Evolutionary conservation across 2,329 filamentous ascomycete genomes (phyloP), one percentile per base, ranked within the genome.

Genomic region (Penicillium sclerotiorum): DNA sequence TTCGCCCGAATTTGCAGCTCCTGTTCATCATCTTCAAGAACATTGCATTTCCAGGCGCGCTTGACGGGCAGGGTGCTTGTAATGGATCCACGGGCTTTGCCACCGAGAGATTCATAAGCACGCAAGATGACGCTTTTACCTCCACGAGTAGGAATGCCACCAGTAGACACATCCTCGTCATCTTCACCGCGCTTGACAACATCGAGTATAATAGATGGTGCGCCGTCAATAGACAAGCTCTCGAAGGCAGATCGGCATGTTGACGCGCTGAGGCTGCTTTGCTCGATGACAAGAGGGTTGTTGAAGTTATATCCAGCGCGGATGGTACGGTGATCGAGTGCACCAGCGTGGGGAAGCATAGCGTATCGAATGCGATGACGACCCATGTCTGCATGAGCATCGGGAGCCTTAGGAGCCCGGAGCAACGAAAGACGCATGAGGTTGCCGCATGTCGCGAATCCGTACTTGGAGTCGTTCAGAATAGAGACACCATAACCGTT

Each of bases 381-480:
- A 45, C 90, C 93, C 91, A 97, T 96, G 68, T 97, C 93, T 33
- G 93, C 93, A 63, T 96, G 87, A 5, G 85, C 91, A 69, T 97
- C 93, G 1, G 93, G 93, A 0, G 93, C 92, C 69, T 97, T 97
- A 18, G 93, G 89, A 5, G 91, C 86, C 33, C 93, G 86, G 15
- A 96, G 81, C 17, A 97, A 80, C 12, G 87, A 92, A 8, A 97
- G 78, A 4, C 93, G 85, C 93, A 97, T 97, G 47, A 91, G 71
- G 66, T 88, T 94, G 36, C 93, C 93, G 39, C 82, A 84, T 12
- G 91, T 95, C 18, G 93, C 93, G 67, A 97, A 97, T 15, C 93
- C 93, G 67, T 96, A 97, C 71, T 96, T 96, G 75, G 86, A 90
- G 71, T 97, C 92, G 66, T 97, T 97, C 51, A 97, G 80, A 55